Base-by-base conservation (phyloP, 139 green algal genomes). In the Micromonas commoda region DNA sequence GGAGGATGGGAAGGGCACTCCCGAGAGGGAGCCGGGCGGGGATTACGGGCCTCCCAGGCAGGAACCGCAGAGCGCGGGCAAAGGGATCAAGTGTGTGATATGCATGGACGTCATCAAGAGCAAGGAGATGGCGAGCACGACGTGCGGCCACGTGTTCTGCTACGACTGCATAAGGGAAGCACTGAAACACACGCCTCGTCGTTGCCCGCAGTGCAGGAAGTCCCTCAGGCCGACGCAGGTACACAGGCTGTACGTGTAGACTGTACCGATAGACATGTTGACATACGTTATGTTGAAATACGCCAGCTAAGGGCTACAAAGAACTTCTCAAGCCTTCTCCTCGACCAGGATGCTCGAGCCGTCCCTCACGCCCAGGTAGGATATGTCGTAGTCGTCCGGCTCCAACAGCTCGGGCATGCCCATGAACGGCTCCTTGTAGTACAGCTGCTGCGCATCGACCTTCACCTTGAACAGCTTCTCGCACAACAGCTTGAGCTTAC, bases 401-500 rank as follows among this genome's bases (percentile, higher is more conserved):
- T 28, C 20, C n/a, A 70, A 26, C 20, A 70, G 28, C 63, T 32
- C 63, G 21, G 31, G 63, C 63, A 34, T 70, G 23, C 63, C 31
- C 63, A 34, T 70, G 63, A 32, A 32, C 31, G 31, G 31, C 31
- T 70, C 31, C 63, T 39, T 70, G 63, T 34, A 32, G 63, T 37
- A 70, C 31, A 70, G 31, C 63, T 70, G 28, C 63, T 70, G 28
- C 28, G 28, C 28, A 1, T 6, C 31, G n/a, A 26, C 31, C 24
- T 70, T 70, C 63, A 70, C 63, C 6, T 76, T 76, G 69, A 76
- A 76, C 3, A 76, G 69, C 69, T 76, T 76, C 32, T 52, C 31
- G n/a, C 69, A 76, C 69, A 76, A n/a, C 4, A 76, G 69, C 69
- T 76, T 76, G 24, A 76, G 32, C 29, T 76, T 76, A 2, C 69